These are phyloP conservation scores for Coemansia sp. DNA, from an alignment of 192 early-diverging fungal species.

Conservation along the genomic window DNA sequence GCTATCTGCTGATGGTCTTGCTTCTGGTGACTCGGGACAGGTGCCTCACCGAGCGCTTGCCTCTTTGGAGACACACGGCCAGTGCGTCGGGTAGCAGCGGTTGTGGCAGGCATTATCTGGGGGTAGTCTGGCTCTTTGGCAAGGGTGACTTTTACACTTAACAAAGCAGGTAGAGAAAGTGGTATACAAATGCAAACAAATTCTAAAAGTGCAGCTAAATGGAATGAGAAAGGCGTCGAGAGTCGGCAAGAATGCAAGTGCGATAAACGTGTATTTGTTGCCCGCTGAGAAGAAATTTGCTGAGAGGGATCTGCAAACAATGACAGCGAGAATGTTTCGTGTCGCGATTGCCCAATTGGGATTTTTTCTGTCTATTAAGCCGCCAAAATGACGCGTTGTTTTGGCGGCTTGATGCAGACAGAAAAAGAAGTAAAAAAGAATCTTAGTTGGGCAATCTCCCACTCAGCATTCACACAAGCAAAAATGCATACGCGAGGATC, in stretches of 20 bases:
- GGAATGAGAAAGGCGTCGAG: too few relatives aligned
- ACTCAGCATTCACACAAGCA: background rate
- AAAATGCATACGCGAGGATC: background rate
- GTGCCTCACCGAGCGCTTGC: constrained; percentile 36
- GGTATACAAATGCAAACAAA: too few relatives aligned
- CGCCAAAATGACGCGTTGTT: constrained; percentile 12
- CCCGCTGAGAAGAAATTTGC: too few relatives aligned
- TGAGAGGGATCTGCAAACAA: constrained; percentile 4
- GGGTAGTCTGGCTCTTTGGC: background rate
- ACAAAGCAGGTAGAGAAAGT: background rate
- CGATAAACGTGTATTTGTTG: too few relatives aligned
- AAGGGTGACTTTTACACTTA: background rate
- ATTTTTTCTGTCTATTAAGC: background rate
- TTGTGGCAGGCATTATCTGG: constrained; percentile 30
- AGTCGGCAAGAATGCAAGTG: too few relatives aligned
- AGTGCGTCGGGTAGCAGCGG: constrained; percentile 12
- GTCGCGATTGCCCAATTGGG: constrained; percentile 1
- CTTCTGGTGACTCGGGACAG: constrained; percentile 20
- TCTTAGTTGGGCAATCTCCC: background rate
- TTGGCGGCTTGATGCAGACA: background rate
- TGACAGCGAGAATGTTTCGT: constrained; percentile 5
- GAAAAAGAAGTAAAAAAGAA: background rate
- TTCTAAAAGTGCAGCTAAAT: too few relatives aligned
- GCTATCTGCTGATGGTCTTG: background rate
- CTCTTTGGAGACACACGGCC: constrained; percentile 16